Evolutionary conservation across 2,329 filamentous ascomycete genomes (phyloP).

Genomic region (Xylariaceae sp.): DNA sequence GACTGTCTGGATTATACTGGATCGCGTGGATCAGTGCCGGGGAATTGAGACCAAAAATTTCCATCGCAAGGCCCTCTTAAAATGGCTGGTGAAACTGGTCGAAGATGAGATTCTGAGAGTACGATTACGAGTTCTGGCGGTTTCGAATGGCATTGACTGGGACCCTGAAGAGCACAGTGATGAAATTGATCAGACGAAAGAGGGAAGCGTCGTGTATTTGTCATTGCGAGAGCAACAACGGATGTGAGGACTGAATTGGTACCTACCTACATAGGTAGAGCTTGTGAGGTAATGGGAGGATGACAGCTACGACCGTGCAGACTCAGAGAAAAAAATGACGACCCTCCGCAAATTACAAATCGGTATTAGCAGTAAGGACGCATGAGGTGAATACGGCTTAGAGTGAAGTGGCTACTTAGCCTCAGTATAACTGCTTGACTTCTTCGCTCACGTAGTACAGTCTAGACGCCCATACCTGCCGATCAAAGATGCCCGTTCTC

Average conservation of each 20-base stretch:
- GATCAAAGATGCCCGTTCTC: no score
- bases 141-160: slow-evolving; percentile 6
- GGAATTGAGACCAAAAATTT: background rate
- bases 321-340: no score
- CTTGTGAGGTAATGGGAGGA: background rate
- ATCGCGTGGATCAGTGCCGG: slow-evolving; percentile 1
- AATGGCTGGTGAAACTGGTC: slow-evolving; percentile 2
- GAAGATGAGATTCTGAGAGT: background rate
- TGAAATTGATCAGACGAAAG: background rate
- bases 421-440: no score
- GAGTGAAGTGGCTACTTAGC: no score
- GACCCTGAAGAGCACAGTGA: background rate
- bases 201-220: background rate
- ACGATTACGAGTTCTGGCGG: background rate
- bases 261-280: no score
- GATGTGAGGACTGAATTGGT: background rate
- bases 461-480: no score
- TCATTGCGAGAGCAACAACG: background rate
- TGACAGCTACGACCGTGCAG: no score
- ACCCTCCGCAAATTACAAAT: no score
- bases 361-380: no score
- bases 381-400: no score
- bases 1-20: background rate
- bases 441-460: no score
- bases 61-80: slow-evolving; percentile 2